phyloP scores from a whole-genome alignment of 1,284 basidiomycete species.

The Trametes versicolor region DNA sequence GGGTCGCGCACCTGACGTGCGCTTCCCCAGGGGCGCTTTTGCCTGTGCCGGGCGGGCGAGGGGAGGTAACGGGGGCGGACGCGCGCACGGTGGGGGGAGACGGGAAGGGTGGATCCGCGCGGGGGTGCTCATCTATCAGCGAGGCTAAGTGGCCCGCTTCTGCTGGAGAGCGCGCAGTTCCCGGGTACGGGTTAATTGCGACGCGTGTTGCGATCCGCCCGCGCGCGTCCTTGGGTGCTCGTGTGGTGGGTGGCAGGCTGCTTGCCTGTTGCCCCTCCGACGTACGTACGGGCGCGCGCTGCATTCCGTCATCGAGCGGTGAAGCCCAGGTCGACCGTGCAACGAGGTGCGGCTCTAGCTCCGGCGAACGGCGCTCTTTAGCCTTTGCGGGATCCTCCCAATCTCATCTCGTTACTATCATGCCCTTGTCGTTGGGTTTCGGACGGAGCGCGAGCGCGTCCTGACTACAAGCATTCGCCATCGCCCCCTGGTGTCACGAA shows the following conservation, averaged over 20 bases:
- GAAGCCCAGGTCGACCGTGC: too few species aligned
- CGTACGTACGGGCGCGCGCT: background rate
- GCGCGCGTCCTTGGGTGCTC: background rate
- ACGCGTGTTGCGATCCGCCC: conserved; percentile 9
- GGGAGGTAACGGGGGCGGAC: background rate
- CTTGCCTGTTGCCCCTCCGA: background rate
- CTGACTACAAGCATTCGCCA: background rate
- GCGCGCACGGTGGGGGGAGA: background rate
- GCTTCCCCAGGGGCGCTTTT: background rate
- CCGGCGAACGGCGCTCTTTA: too few species aligned
- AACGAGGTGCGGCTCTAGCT: too few species aligned
- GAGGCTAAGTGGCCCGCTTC: background rate
- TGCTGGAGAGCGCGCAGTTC: too few species aligned
- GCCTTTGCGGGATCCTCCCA: too few species aligned
- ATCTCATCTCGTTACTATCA: conserved; percentile 2
- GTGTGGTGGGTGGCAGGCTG: background rate
- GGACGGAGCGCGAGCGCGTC: background rate
- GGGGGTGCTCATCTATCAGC: conserved; percentile 17
- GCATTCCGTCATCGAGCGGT: background rate
- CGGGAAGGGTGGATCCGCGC: conserved; percentile 10
- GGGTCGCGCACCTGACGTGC: background rate
- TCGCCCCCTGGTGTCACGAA: too few species aligned
- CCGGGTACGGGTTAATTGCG: conserved; percentile 15
- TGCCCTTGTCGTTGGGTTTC: background rate
- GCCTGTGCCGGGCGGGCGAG: background rate